A percentile compares a stretch with the other conserved stretches of the same genome.
Evolutionary conservation across 1,284 basidiomycete genomes (phyloP).

Genomic region (Ustilago curta): DNA sequence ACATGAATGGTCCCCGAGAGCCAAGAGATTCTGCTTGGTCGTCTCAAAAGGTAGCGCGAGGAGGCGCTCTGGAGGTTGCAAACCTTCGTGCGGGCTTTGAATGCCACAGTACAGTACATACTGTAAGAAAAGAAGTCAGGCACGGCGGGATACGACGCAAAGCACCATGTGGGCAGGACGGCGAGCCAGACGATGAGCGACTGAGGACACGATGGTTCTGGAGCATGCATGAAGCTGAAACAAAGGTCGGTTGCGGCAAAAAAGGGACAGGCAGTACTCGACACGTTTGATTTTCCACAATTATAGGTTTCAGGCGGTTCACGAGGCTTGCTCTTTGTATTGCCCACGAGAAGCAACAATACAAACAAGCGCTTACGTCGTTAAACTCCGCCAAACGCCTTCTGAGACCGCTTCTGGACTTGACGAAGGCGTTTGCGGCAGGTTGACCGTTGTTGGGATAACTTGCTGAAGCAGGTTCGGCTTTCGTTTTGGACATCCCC

Average conservation of each 20-base stretch:
- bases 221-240: constrained; percentile 4
- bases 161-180: background rate
- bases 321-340: constrained; percentile 1
- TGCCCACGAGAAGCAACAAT: background rate
- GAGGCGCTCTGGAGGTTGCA: constrained; percentile 7
- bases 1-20: background rate
- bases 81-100: constrained; percentile 5
- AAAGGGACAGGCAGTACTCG: constrained; percentile 6
- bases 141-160: background rate
- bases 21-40: background rate
- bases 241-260: constrained; percentile 3
- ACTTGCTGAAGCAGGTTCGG: no score
- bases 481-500: no score
- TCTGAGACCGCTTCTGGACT: constrained; percentile 23
- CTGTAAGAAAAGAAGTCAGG: background rate
- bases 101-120: no score
- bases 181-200: no score
- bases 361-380: background rate
- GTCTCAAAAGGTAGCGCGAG: background rate
- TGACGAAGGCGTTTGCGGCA: no score
- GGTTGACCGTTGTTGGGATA: no score
- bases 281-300: background rate
- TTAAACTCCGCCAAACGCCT: constrained; percentile 18
- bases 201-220: no score
- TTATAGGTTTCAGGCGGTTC: background rate